These are phyloP conservation scores for Penicillium sp. DNA, from an alignment of 2,329 filamentous ascomycete species.

Conservation along the genomic window DNA sequence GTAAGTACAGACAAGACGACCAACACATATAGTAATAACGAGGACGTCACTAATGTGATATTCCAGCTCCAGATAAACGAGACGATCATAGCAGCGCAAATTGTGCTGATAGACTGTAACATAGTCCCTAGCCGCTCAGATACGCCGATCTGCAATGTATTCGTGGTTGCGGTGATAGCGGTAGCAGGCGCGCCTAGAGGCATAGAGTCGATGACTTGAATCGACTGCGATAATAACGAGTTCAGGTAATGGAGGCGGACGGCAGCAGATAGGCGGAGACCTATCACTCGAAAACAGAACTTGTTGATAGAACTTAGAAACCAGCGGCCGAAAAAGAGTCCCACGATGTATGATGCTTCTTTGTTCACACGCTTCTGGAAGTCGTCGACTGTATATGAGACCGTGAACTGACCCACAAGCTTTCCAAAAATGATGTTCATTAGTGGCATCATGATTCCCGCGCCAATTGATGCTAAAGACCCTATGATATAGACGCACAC, in stretches of 20 bases:
- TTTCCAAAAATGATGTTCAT: constrained; percentile 59
- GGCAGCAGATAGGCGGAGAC: constrained; percentile 49
- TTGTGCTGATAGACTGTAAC: constrained; percentile 39
- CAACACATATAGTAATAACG: constrained; percentile 42
- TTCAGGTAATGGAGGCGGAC: constrained; percentile 49
- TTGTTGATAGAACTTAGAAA: constrained; percentile 16
- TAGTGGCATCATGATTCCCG: constrained; percentile 35
- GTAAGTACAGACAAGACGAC: constrained; percentile 28
- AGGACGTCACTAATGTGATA: constrained; percentile 49
- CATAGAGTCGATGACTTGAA: constrained; percentile 48
- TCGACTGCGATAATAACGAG: constrained; percentile 48
- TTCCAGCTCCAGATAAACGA: constrained; percentile 52
- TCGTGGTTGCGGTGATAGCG: constrained; percentile 51
- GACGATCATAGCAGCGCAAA: constrained; percentile 47
- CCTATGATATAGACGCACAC: background rate
- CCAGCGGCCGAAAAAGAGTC: background rate
- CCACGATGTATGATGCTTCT: background rate
- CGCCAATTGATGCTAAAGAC: constrained; percentile 13
- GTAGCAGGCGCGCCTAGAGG: constrained; percentile 49
- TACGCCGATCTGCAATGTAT: constrained; percentile 53
- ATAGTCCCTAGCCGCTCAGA: constrained; percentile 49
- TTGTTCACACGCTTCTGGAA: background rate
- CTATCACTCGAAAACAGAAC: constrained; percentile 48
- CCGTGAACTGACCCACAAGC: constrained; percentile 53
- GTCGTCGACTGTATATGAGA: constrained; percentile 38